These are phyloP conservation scores for Periconia sp. DNA, from an alignment of 2,329 filamentous ascomycete genomes.

Conservation along the genomic window DNA sequence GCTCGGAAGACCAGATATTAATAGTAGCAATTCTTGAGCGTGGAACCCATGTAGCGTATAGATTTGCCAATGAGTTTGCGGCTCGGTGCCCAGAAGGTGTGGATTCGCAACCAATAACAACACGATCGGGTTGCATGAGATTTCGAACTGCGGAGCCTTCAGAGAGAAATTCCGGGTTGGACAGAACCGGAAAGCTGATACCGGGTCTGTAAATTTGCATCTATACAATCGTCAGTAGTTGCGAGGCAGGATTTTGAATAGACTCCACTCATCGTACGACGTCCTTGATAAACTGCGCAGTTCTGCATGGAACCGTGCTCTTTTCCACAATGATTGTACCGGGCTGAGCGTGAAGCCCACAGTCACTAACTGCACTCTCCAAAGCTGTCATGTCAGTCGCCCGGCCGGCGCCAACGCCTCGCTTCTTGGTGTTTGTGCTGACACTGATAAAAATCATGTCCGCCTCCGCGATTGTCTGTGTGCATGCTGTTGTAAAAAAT, in stretches of 20 bases:
- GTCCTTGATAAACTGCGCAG: conserved; percentile 68
- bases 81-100: conserved; percentile 64
- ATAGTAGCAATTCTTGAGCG: conserved; percentile 68
- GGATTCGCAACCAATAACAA: conserved; percentile 71
- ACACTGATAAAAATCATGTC: conserved; percentile 76
- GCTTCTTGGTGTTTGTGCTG: conserved; percentile 76
- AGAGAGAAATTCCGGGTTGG: conserved; percentile 80
- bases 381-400: conserved; percentile 74
- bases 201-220: conserved; percentile 55
- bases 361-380: conserved; percentile 67
- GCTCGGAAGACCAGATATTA: conserved; percentile 76
- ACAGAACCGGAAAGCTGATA: conserved; percentile 69
- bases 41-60: conserved; percentile 74
- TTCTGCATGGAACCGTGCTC: conserved; percentile 76
- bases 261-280: too few species aligned
- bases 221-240: too few species aligned
- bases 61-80: conserved; percentile 62
- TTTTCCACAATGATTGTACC: conserved; percentile 80
- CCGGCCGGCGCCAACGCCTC: conserved; percentile 68
- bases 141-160: conserved; percentile 75
- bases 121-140: conserved; percentile 69
- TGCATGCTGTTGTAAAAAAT: conserved; percentile 71
- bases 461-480: conserved; percentile 63
- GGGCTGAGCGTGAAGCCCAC: conserved; percentile 66
- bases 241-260: too few species aligned